Evolutionary conservation across 164 flowering plant species (phyloP), one percentile per base, ranked within the genome.

Genomic region (Berberis thunbergii): DNA sequence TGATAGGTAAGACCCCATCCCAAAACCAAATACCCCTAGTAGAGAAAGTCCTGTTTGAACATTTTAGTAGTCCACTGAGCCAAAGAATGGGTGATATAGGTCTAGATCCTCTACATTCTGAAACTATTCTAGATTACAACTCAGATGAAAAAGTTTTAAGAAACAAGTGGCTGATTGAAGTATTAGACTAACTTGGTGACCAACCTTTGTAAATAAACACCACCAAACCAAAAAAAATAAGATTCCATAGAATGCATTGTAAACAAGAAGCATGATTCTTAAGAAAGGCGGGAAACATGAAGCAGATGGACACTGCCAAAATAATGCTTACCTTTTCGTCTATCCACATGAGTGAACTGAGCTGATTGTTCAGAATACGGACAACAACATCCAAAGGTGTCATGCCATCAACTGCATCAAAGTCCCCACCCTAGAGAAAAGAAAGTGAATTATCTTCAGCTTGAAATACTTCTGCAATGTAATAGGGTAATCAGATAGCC

Each of bases 311-410:
- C 66, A 63, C 49, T 41, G 45, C 60, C 8, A 57, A 2, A 26
- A 45, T 4, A 45, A 60, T 42, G 72, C 80, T 68, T 49, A 91
- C 97, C 96, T 91, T 95, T 72, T 95, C 97, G 76, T 95, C 97
- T 58, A 95, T 85, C 97, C 92, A 91, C 97, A 87, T 83, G 54
- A 95, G 77, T 48, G 97, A 89, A 74, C 88, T 89, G 45, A 95
- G 80, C 69, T 95, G 99, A 73, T 91, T 91, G 80, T 91, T 95
- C 54, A 91, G 76, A 70, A 95, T 91, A 60, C 83, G 75, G 44
- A 85, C 91, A 64, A 86, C 96, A 54, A 72, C 86, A 75, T 95
- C 99, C 49, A 89, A 61, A 9, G 99, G 97, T 69, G 74, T 75
- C 88, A 86, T 83, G 46, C 88, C 85, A 74, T 88, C 96, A 42